Evolutionary conservation across 179 eudicot species (phyloP).

Genomic region (Vitellaria paradoxa): DNA sequence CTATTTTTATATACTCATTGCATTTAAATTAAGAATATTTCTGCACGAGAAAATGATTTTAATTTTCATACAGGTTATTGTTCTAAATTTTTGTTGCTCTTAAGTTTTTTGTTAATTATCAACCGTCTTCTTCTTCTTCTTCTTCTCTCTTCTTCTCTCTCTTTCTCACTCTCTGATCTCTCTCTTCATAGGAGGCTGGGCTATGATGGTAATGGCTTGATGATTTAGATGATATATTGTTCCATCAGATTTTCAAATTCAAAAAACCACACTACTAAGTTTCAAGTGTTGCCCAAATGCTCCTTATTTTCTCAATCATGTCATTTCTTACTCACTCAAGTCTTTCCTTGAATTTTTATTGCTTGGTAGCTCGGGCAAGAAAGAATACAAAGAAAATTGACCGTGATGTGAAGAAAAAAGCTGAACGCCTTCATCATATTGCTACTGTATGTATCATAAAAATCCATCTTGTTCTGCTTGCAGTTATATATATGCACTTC

Average conservation of each 20-base stretch:
- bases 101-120: no score
- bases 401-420: constrained; percentile 71
- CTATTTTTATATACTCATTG: not conserved
- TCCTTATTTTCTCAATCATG: not conserved
- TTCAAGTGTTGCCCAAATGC: not conserved
- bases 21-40: not conserved
- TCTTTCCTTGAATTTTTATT: constrained; percentile 20
- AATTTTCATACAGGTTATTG: not conserved
- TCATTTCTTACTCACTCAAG: not conserved
- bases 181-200: not conserved
- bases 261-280: not conserved
- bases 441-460: constrained; percentile 54
- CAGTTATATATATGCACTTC: not conserved
- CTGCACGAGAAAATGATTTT: not conserved
- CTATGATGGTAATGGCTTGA: constrained; percentile 1
- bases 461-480: not conserved
- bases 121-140: not conserved
- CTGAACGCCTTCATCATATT: constrained; percentile 77
- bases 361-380: constrained; percentile 84
- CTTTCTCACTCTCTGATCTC: no score
- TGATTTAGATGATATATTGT: not conserved
- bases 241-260: constrained; percentile 4
- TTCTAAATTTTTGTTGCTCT: no score
- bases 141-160: not conserved
- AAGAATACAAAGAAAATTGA: constrained; percentile 91